These are phyloP conservation scores for Globisporangium echinulatum DNA, from an alignment of 352 stramenopile species.

Conservation along the genomic window DNA sequence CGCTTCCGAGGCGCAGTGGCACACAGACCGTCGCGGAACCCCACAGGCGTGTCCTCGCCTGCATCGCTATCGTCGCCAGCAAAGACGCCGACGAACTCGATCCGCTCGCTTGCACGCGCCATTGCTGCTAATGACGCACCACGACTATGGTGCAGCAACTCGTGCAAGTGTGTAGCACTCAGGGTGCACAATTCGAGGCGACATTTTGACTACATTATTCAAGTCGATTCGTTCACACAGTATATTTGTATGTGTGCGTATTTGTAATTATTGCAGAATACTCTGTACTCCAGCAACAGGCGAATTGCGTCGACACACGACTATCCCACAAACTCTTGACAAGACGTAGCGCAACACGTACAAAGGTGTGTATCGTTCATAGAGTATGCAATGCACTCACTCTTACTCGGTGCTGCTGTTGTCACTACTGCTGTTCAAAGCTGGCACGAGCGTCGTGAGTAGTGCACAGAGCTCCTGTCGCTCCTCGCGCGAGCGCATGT, in stretches of 20 bases:
- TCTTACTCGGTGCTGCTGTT: neutral
- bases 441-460: slow-evolving; percentile 12
- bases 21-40: neutral
- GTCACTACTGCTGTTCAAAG: slow-evolving; percentile 4
- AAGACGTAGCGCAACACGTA: too few relatives aligned
- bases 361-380: too few relatives aligned
- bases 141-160: too few relatives aligned
- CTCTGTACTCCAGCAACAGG: too few relatives aligned
- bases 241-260: too few relatives aligned
- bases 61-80: slow-evolving; percentile 21
- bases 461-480: slow-evolving; percentile 21
- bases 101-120: neutral
- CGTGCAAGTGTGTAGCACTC: too few relatives aligned
- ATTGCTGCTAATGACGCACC: neutral
- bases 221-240: too few relatives aligned
- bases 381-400: neutral
- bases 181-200: too few relatives aligned
- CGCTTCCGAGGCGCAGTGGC: slow-evolving; percentile 26
- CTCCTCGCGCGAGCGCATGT: slow-evolving; percentile 36
- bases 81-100: slow-evolving; percentile 30
- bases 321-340: too few relatives aligned
- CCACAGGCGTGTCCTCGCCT: slow-evolving; percentile 44
- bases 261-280: too few relatives aligned
- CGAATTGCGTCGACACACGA: too few relatives aligned
- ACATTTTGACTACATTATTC: too few relatives aligned